These are phyloP conservation scores for Cryphonectria naterciae DNA, from an alignment of 2,329 filamentous ascomycete genomes.

Conservation along the genomic window DNA sequence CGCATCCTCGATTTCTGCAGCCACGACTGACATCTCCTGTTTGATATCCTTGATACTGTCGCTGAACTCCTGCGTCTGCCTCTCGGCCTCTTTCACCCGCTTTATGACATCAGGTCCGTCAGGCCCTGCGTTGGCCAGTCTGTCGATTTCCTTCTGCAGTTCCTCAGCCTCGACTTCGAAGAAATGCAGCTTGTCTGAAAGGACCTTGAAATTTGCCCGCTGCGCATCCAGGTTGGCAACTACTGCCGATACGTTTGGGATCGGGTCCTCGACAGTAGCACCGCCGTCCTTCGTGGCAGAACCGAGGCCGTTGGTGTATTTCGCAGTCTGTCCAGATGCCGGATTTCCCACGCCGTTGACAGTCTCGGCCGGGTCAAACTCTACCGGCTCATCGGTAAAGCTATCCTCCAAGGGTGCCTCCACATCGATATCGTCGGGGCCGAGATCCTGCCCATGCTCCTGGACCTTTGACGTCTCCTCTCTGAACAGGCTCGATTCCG, in stretches of 20 bases:
- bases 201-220: conserved; percentile 39
- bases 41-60: conserved; percentile 41
- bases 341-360: conserved; percentile 27
- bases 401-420: conserved; percentile 43
- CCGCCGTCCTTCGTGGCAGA: conserved; percentile 1
- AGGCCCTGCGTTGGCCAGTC: conserved; percentile 28
- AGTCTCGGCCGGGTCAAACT: conserved; percentile 25
- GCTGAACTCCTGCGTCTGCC: conserved; percentile 37
- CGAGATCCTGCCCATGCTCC: conserved; percentile 36
- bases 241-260: conserved; percentile 29
- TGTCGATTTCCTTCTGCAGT: conserved; percentile 39
- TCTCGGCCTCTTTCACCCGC: conserved; percentile 35
- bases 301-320: conserved; percentile 18
- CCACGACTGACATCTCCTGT: conserved; percentile 41
- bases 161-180: conserved; percentile 38
- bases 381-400: conserved; percentile 23
- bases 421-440: conserved; percentile 56
- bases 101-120: conserved; percentile 27
- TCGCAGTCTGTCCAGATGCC: conserved; percentile 23
- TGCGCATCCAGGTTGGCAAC: conserved; percentile 37
- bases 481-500: conserved; percentile 33
- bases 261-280: background rate
- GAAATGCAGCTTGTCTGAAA: conserved; percentile 40
- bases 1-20: conserved; percentile 43
- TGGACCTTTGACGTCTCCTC: conserved; percentile 31